phyloP scores from a whole-genome alignment of 2,329 filamentous ascomycete genomes.

The Oidium heveae region DNA sequence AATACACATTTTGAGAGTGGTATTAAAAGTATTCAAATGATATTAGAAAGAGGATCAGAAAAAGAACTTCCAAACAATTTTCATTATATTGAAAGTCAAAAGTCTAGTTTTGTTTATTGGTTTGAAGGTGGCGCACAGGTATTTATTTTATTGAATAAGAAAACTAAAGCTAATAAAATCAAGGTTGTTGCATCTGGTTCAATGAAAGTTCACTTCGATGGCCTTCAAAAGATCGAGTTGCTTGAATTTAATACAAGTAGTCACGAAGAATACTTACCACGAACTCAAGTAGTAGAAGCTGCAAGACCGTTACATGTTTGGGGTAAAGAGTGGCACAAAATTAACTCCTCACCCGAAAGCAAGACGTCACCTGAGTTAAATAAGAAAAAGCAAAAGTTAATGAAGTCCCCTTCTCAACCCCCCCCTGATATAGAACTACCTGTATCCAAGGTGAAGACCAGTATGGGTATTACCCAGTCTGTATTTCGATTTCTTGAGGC shows the following conservation, averaged over 20 bases:
- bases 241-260: constrained; percentile 55
- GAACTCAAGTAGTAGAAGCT: constrained; percentile 34
- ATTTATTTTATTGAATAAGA: constrained; percentile 13
- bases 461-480: constrained; percentile 31
- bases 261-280: constrained; percentile 66
- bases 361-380: constrained; percentile 40
- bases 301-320: constrained; percentile 36
- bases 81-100: constrained; percentile 50
- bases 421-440: constrained; percentile 38
- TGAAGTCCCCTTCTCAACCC: constrained; percentile 32
- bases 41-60: constrained; percentile 43
- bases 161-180: constrained; percentile 10
- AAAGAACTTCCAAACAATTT: constrained; percentile 33
- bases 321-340: constrained; percentile 37
- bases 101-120: constrained; percentile 68
- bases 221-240: constrained; percentile 55
- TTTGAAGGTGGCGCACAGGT: constrained; percentile 67
- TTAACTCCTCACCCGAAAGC: constrained; percentile 26
- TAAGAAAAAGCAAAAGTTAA: constrained; percentile 35
- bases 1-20: constrained; percentile 72
- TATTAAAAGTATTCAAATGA: constrained; percentile 62
- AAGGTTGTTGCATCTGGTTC: constrained; percentile 56
- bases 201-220: constrained; percentile 56
- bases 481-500: constrained; percentile 42
- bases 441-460: constrained; percentile 27